Evolutionary conservation across 495 filamentous ascomycete genomes (phyloP).

Genomic region (Xylaria venustula): DNA sequence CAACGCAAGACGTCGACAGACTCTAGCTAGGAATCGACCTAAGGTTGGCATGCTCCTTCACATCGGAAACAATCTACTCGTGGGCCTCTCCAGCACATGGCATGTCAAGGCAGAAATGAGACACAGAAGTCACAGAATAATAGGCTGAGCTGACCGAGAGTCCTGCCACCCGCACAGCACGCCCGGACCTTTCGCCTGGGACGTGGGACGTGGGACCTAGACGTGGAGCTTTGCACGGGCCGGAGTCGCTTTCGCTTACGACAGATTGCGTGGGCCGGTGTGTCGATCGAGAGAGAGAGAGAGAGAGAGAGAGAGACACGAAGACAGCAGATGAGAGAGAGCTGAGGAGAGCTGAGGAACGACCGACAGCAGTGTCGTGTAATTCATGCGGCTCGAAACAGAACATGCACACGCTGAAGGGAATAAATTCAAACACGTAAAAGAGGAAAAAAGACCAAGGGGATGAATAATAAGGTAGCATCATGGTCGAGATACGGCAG

Average conservation of each 20-base stretch:
- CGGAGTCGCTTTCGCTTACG: neutral
- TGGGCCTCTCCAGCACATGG: neutral
- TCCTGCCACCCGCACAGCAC: neutral
- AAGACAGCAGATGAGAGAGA: too few relatives aligned
- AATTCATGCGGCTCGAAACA: neutral
- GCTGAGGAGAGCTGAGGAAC: neutral
- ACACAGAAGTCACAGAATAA: too few relatives aligned
- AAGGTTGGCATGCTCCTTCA: constrained; percentile 13
- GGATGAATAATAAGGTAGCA: too few relatives aligned
- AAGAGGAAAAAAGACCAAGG: neutral
- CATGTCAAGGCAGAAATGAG: constrained; percentile 6
- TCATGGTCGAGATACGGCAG: too few relatives aligned
- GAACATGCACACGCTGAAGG: neutral
- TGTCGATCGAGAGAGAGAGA: neutral
- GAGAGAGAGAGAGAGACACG: neutral
- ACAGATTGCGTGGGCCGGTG: neutral
- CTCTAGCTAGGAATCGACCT: constrained; percentile 2
- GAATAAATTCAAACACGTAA: neutral
- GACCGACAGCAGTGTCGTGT: neutral
- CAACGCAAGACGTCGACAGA: constrained; percentile 6
- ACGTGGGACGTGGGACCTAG: too few relatives aligned
- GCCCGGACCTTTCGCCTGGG: neutral
- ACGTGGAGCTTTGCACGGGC: too few relatives aligned
- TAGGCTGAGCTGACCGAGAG: constrained; percentile 1
- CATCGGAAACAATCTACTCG: neutral